Conservation (phyloP, 2,329 filamentous ascomycete species). For the Talaromyces pinophilus region DNA sequence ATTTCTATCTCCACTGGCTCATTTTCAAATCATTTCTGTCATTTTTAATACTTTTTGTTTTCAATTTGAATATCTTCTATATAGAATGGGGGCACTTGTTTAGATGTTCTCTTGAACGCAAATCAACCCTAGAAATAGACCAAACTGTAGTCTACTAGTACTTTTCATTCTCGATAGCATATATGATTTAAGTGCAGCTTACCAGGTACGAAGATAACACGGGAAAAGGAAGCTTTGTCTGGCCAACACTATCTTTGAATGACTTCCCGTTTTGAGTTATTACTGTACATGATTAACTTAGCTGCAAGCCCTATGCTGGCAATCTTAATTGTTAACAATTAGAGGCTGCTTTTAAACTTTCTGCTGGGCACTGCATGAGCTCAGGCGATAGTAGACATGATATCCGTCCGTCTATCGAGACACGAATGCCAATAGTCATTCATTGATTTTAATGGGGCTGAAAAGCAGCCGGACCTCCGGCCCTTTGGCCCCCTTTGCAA, state of each 20-base stretch:
- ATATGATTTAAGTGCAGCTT: not conserved
- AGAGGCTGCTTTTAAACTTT: not conserved
- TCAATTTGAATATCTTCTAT: not conserved
- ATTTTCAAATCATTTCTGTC: not conserved
- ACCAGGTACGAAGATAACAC: not conserved
- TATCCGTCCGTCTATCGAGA: not conserved
- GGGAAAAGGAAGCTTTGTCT: too few relatives aligned
- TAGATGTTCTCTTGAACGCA: not conserved
- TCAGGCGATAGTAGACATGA: not conserved
- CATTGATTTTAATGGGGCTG: not conserved
- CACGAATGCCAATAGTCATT: not conserved
- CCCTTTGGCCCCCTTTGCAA: not conserved
- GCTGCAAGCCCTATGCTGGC: not conserved
- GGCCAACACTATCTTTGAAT: not conserved
- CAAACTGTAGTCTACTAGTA: not conserved
- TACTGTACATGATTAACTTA: not conserved
- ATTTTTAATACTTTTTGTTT: not conserved
- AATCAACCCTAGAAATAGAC: not conserved
- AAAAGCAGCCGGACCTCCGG: not conserved
- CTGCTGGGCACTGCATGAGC: not conserved
- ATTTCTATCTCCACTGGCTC: not conserved
- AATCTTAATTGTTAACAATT: not conserved
- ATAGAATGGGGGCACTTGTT: not conserved
- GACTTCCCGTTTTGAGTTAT: not conserved
- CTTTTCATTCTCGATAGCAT: not conserved